phyloP scores from a whole-genome alignment of 1,284 basidiomycete genomes.

The Sporisorium exsertum region DNA sequence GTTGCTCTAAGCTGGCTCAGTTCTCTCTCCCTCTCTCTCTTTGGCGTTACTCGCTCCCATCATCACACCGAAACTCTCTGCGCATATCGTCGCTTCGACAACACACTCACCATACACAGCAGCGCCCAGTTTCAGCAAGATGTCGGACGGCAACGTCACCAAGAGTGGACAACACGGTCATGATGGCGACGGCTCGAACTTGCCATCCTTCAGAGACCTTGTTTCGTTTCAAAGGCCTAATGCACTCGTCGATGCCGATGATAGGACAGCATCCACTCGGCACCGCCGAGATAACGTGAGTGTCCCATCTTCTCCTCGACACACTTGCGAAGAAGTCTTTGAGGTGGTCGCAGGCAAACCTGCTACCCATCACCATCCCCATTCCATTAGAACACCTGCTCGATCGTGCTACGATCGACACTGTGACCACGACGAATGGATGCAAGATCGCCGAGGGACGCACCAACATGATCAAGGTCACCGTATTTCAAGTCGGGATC shows the following conservation, averaged over 20 bases:
- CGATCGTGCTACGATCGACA: background rate
- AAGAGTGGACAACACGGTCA: background rate
- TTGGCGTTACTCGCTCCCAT: background rate
- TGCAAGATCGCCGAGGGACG: background rate
- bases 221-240: conserved; percentile 14
- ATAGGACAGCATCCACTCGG: background rate
- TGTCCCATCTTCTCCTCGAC: background rate
- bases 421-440: background rate
- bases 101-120: background rate
- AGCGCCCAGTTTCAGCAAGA: background rate
- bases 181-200: background rate
- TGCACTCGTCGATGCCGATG: background rate
- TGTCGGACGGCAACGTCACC: background rate
- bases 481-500: background rate
- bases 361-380: background rate
- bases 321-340: background rate
- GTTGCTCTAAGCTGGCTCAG: background rate
- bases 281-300: background rate
- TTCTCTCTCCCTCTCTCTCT: background rate
- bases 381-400: background rate
- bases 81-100: background rate
- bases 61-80: background rate
- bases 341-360: conserved; percentile 2
- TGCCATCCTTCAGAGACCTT: conserved; percentile 33
- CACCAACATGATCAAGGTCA: background rate